These are phyloP conservation scores for Rhodosporidiobolus sp. DNA, from an alignment of 768 basidiomycete genomes.

Conservation along the genomic window DNA sequence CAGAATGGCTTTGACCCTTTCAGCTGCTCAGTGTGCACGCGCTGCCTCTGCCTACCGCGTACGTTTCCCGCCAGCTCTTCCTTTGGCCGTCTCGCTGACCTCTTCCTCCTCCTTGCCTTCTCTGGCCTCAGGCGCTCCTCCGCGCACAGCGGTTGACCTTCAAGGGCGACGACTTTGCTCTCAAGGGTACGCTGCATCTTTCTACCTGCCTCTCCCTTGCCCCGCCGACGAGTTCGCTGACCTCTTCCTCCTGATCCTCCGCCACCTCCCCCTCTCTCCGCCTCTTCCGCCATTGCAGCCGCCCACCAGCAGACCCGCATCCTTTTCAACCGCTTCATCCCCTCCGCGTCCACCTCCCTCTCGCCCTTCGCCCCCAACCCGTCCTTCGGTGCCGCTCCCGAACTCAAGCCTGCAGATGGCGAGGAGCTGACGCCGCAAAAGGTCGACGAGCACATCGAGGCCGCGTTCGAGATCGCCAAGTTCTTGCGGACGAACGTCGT, in stretches of 20 bases:
- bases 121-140: slow-evolving; percentile 23
- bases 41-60: slow-evolving; percentile 37
- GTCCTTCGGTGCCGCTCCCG: background rate
- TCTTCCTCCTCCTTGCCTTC: background rate
- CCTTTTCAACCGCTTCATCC: slow-evolving; percentile 38
- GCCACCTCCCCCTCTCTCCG: background rate
- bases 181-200: slow-evolving; percentile 10
- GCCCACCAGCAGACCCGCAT: slow-evolving; percentile 37
- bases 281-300: background rate
- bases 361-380: slow-evolving; percentile 16
- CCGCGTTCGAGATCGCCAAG: slow-evolving; percentile 68
- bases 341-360: slow-evolving; percentile 21
- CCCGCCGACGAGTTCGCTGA: too few species aligned
- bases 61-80: background rate
- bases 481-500: slow-evolving; percentile 79
- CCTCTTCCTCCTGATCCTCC: too few species aligned
- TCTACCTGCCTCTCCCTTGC: too few species aligned
- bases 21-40: slow-evolving; percentile 22
- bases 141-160: slow-evolving; percentile 37
- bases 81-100: background rate
- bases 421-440: slow-evolving; percentile 14
- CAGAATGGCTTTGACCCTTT: slow-evolving; percentile 26
- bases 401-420: background rate
- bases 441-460: slow-evolving; percentile 56
- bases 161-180: slow-evolving; percentile 32